Evolutionary conservation across 192 early-diverging fungal species (phyloP).

Genomic region (Fimicolochytrium jonesii): DNA sequence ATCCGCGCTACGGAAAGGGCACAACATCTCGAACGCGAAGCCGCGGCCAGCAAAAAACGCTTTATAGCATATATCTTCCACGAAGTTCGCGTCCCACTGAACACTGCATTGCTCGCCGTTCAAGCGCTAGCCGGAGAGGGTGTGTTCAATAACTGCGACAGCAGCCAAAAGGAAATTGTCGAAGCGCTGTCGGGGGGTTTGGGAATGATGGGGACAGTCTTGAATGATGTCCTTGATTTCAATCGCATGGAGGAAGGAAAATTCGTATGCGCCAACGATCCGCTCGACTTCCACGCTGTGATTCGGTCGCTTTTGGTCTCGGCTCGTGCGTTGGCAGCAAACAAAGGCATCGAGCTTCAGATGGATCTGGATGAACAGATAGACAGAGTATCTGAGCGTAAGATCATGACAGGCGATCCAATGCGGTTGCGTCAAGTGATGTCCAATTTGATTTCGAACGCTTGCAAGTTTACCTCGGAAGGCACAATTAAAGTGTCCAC

Average conservation of each 20-base stretch:
- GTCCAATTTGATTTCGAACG: constrained; percentile 19
- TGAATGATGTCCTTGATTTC: constrained; percentile 14
- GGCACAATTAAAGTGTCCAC: constrained; percentile 15
- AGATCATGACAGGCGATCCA: constrained; percentile 20
- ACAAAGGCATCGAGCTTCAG: not conserved
- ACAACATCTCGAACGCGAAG: not conserved
- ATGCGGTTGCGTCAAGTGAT: constrained; percentile 25
- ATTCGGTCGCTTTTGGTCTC: constrained; percentile 10
- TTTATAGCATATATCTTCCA: constrained; percentile 13
- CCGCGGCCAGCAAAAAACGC: not conserved
- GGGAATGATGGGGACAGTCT: not conserved
- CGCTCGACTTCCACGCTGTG: constrained; percentile 19
- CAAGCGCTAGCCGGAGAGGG: not conserved
- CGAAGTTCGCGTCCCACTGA: constrained; percentile 8
- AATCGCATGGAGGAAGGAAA: constrained; percentile 25
- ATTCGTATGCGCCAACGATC: constrained; percentile 7
- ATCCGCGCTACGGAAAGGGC: not conserved
- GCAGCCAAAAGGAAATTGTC: not conserved
- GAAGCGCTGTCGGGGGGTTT: not conserved
- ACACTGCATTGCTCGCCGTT: not conserved
- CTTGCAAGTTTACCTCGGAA: too few relatives aligned
- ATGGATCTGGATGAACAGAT: constrained; percentile 18
- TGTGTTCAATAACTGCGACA: not conserved
- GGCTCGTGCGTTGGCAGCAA: constrained; percentile 15
- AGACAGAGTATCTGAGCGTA: constrained; percentile 1